phyloP scores from a whole-genome alignment of 176 grass and related monocot species.

The Lolium rigidum region DNA sequence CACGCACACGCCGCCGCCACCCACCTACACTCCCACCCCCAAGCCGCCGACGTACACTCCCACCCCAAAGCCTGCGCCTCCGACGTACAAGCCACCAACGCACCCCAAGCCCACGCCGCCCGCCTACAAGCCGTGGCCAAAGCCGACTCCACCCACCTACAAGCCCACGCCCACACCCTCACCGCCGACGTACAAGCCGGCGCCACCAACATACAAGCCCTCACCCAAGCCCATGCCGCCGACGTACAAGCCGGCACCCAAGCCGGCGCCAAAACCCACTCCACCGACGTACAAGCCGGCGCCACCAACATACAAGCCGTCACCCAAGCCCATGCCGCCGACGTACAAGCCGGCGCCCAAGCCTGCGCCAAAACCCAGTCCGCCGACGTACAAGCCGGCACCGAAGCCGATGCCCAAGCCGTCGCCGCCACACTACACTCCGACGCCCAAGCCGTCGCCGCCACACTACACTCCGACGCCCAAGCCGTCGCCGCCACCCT shows the following conservation, averaged over 20 bases:
- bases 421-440: not conserved
- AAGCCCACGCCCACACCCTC: not conserved
- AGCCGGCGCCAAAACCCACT: not conserved
- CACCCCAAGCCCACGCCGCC: conserved; percentile 3
- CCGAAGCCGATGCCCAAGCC: conserved; percentile 18
- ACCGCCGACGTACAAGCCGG: not conserved
- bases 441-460: not conserved
- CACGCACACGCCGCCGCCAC: not conserved
- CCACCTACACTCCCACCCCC: not conserved
- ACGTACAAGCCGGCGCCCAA: not conserved
- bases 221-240: not conserved
- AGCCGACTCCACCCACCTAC: not conserved
- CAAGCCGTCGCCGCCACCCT: not conserved
- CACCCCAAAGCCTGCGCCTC: not conserved
- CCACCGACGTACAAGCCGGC: not conserved
- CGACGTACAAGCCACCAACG: conserved; percentile 24
- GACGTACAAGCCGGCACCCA: not conserved
- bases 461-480: not conserved
- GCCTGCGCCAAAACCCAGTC: not conserved
- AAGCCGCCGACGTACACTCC: conserved; percentile 1
- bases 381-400: not conserved
- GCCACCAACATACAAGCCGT: not conserved
- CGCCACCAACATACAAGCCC: not conserved
- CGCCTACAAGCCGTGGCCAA: conserved; percentile 8
- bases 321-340: not conserved